A percentile compares a stretch with the other conserved stretches of the same genome.
Evolutionary conservation across 805 yeast genomes (phyloP).

Genomic region (Wickerhamomyces tratensis): DNA sequence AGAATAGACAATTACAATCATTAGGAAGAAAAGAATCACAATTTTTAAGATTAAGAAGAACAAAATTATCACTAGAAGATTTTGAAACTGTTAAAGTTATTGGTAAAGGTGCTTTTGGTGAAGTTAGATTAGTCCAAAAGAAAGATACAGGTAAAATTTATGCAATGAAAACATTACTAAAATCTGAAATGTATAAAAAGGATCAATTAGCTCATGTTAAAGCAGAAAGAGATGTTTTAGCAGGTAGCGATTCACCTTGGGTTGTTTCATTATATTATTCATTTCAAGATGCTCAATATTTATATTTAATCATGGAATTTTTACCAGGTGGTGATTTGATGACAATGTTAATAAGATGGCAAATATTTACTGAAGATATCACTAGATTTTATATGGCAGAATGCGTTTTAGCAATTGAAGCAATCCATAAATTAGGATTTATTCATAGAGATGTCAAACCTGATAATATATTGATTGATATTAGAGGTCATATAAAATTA

Average conservation of each 20-base stretch:
- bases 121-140: slow-evolving; percentile 90
- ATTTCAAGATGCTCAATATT: slow-evolving; percentile 85
- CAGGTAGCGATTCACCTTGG: slow-evolving; percentile 95
- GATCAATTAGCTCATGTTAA: slow-evolving; percentile 94
- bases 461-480: slow-evolving; percentile 85
- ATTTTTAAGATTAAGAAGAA: slow-evolving; percentile 75
- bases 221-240: slow-evolving; percentile 92
- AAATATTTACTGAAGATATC: slow-evolving; percentile 87
- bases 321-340: slow-evolving; percentile 99
- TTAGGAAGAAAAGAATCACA: slow-evolving; percentile 88
- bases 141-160: slow-evolving; percentile 92
- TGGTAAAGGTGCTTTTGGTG: slow-evolving; percentile 99
- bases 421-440: slow-evolving; percentile 89
- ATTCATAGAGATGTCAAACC: slow-evolving; percentile 98
- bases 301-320: slow-evolving; percentile 96
- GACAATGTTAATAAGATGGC: slow-evolving; percentile 87
- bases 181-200: slow-evolving; percentile 72
- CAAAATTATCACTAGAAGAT: slow-evolving; percentile 87
- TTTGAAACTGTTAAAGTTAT: slow-evolving; percentile 96
- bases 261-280: slow-evolving; percentile 89
- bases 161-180: slow-evolving; percentile 86
- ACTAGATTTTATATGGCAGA: slow-evolving; percentile 93
- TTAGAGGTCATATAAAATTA: slow-evolving; percentile 78
- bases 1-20: slow-evolving; percentile 65
- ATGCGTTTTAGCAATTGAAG: slow-evolving; percentile 93